A percentile compares a stretch with the other conserved stretches of the same genome.
Conservation (phyloP, 768 basidiomycete genomes). For the Russula virescens region DNA sequence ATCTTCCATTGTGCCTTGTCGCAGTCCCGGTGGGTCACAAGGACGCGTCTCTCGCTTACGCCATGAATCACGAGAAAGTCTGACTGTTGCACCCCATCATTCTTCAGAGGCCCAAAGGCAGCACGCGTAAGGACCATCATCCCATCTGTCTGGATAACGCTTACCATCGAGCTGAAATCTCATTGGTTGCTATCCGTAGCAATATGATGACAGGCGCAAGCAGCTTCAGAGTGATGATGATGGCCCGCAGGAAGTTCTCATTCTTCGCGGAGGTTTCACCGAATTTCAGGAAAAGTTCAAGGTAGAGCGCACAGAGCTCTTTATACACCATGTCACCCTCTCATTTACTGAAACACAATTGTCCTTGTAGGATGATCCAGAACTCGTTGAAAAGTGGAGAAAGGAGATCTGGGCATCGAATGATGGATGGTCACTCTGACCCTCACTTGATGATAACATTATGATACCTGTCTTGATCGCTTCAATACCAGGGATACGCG, state of each 20-base stretch:
- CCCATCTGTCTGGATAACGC: not conserved
- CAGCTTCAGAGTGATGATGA: conserved; percentile 41
- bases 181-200: conserved; percentile 11
- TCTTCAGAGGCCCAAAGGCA: conserved; percentile 65
- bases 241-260: conserved; percentile 50
- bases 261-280: conserved; percentile 69
- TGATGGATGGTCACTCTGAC: conserved; percentile 32
- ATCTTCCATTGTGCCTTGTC: conserved; percentile 79
- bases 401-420: conserved; percentile 58
- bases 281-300: conserved; percentile 66
- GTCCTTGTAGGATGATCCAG: conserved; percentile 50
- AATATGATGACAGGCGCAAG: conserved; percentile 62
- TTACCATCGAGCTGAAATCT: conserved; percentile 1
- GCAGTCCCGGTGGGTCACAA: conserved; percentile 58
- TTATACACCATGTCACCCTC: conserved; percentile 6
- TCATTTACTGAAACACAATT: not conserved
- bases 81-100: conserved; percentile 1
- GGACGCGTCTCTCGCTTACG: not conserved
- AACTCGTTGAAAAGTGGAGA: conserved; percentile 74
- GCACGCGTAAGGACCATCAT: conserved; percentile 48
- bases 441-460: not conserved
- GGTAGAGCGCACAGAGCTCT: conserved; percentile 33
- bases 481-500: not conserved
- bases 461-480: not conserved
- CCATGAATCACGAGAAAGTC: not conserved